Percentiles rank a stretch among this genome's conserved stretches.
phyloP scores from a whole-genome alignment of 108 stramenopile genomes.

The Asterionellopsis glacialis region DNA sequence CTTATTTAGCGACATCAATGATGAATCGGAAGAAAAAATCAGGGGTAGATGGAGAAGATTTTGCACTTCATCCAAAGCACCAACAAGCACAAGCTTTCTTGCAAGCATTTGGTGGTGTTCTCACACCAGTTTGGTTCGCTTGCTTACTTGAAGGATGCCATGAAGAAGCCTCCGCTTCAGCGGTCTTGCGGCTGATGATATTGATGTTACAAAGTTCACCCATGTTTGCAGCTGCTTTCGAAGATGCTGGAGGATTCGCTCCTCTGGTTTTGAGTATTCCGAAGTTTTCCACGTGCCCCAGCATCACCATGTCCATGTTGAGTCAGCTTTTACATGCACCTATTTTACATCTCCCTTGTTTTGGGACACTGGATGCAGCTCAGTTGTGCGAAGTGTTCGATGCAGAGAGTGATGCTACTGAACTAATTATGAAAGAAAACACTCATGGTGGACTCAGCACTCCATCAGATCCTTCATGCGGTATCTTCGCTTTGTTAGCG shows the following conservation, averaged over 20 bases:
- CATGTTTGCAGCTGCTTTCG: slow-evolving; percentile 65
- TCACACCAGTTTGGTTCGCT: slow-evolving; percentile 89
- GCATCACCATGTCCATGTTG: slow-evolving; percentile 73
- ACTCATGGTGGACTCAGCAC: slow-evolving; percentile 18
- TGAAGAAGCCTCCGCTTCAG: slow-evolving; percentile 82
- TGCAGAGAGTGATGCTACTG: slow-evolving; percentile 48
- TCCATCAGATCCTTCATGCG: slow-evolving; percentile 64
- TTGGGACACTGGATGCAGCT: slow-evolving; percentile 61
- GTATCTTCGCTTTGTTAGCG: slow-evolving; percentile 80
- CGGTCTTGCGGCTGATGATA: slow-evolving; percentile 80
- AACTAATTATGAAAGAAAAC: slow-evolving; percentile 16
- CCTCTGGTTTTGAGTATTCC: slow-evolving; percentile 82
- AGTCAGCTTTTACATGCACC: slow-evolving; percentile 78
- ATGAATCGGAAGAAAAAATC: slow-evolving; percentile 25
- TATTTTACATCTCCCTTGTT: slow-evolving; percentile 70
- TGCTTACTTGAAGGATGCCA: slow-evolving; percentile 83
- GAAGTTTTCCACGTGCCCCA: slow-evolving; percentile 80
- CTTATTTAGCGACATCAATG: slow-evolving; percentile 48
- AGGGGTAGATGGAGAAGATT: slow-evolving; percentile 21
- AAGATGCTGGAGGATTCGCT: slow-evolving; percentile 79
- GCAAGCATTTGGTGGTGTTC: slow-evolving; percentile 77
- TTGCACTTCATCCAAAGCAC: slow-evolving; percentile 64
- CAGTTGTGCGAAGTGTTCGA: slow-evolving; percentile 82
- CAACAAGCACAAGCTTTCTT: slow-evolving; percentile 83
- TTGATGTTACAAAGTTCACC: slow-evolving; percentile 81